A percentile compares a stretch with the other conserved stretches of the same genome.
Evolutionary conservation across 805 yeast species (phyloP).

Genomic region (Hanseniaspora clermontiae): DNA sequence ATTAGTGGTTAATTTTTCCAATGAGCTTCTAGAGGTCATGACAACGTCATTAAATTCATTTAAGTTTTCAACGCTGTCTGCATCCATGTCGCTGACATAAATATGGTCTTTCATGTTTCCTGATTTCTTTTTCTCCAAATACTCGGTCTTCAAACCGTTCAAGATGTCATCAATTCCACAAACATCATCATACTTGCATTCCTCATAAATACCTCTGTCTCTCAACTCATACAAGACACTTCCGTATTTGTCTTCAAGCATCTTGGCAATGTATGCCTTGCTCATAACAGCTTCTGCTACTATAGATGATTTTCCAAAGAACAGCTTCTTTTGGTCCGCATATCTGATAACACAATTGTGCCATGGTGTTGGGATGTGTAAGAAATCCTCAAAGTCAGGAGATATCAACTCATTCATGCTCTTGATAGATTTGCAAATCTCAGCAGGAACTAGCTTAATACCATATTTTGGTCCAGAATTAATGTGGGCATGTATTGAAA

Average conservation of each 20-base stretch:
- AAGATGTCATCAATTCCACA: neutral
- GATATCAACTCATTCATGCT: slow-evolving; percentile 31
- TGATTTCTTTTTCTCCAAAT: neutral
- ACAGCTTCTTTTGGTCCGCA: slow-evolving; percentile 27
- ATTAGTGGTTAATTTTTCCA: neutral
- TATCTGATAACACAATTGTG: slow-evolving; percentile 42
- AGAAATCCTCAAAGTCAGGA: slow-evolving; percentile 38
- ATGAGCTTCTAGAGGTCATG: neutral
- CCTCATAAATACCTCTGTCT: neutral
- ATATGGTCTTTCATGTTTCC: neutral
- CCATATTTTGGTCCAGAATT: slow-evolving; percentile 52
- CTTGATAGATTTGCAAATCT: slow-evolving; percentile 36
- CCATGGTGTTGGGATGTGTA: slow-evolving; percentile 60
- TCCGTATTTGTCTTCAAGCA: slow-evolving; percentile 22
- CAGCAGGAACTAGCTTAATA: slow-evolving; percentile 34
- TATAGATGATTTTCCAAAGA: slow-evolving; percentile 29
- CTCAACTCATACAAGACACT: neutral
- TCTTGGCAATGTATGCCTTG: slow-evolving; percentile 28
- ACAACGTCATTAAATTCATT: neutral
- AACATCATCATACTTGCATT: neutral
- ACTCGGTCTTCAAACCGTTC: neutral
- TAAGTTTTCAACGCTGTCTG: neutral
- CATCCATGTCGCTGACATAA: neutral
- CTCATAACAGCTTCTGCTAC: slow-evolving; percentile 29
- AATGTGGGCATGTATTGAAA: slow-evolving; percentile 50